Percentiles rank a stretch among this genome's conserved stretches.
Conservation (phyloP, 495 filamentous ascomycete species). For the Xylaria palmicola region DNA sequence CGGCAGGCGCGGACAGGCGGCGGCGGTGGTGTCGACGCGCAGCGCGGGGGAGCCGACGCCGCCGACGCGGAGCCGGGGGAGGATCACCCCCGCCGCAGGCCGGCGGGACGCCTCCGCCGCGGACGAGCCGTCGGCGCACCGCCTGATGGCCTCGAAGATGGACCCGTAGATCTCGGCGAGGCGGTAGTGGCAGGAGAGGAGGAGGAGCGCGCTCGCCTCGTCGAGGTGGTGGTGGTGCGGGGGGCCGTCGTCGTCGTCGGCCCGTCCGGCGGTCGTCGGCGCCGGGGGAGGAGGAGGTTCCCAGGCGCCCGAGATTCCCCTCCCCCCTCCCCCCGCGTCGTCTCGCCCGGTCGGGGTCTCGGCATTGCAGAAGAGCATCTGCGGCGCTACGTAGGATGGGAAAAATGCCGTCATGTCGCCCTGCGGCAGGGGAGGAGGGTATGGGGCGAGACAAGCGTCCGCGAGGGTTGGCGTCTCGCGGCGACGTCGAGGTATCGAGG, state of each 20-base stretch:
- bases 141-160: slow-evolving; percentile 11
- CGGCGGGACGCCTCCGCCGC: too few species aligned
- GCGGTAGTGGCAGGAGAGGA: slow-evolving; percentile 16
- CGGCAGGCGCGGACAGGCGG: not conserved
- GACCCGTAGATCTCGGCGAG: slow-evolving; percentile 13
- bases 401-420: not conserved
- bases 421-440: not conserved
- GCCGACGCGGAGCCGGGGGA: slow-evolving; percentile 15
- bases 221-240: too few species aligned
- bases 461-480: not conserved
- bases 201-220: slow-evolving; percentile 9
- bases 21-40: not conserved
- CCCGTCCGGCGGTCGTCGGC: not conserved
- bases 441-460: not conserved
- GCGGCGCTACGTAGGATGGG: too few species aligned
- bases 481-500: not conserved
- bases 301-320: too few species aligned
- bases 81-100: not conserved
- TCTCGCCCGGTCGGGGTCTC: too few species aligned
- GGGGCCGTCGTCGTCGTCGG: not conserved
- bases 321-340: too few species aligned
- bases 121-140: slow-evolving; percentile 7
- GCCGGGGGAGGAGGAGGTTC: too few species aligned
- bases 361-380: not conserved
- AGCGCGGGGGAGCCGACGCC: not conserved